Evolutionary conservation across 176 grass and related monocot species (phyloP).

Genomic region (Sorghum bicolor): Sorghum_bicolor_NCBIv3 NC_012870.2:76297501-76298000

Average conservation of each 20-base stretch:
- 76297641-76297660: constrained; percentile 38
- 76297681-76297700: constrained; percentile 39
- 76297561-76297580: not conserved
- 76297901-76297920: constrained; percentile 24
- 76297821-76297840: constrained; percentile 26
- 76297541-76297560: not conserved
- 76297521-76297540: not conserved
- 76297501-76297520: constrained; percentile 25
- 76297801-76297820: constrained; percentile 39
- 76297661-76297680: constrained; percentile 2
- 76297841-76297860: not conserved
- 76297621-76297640: constrained; percentile 35
- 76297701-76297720: constrained; percentile 49
- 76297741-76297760: not conserved
- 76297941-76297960: constrained; percentile 22
- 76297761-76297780: not conserved
- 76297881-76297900: constrained; percentile 8
- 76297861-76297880: constrained; percentile 23
- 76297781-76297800: not conserved
- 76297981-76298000: constrained; percentile 82
- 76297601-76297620: not conserved
- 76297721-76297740: constrained; percentile 42
- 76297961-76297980: constrained; percentile 41
- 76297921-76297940: constrained; percentile 40
- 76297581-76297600: not conserved